Base-by-base conservation (phyloP, 768 basidiomycete genomes). In the Lepiota subincarnata region DNA sequence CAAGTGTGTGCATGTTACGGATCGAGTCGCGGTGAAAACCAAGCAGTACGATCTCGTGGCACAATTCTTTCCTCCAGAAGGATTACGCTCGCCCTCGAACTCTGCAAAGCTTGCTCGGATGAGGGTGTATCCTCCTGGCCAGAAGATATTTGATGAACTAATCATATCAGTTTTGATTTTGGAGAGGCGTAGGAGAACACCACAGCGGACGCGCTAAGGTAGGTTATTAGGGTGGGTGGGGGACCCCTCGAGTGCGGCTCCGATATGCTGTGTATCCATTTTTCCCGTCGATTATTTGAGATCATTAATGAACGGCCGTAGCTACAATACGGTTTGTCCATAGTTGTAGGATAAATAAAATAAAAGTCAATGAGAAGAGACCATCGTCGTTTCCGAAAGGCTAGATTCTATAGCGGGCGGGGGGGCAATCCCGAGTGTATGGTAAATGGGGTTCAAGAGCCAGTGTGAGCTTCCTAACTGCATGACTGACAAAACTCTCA, bases 401-500 rank as follows among this genome's bases (percentile, higher is more conserved):
- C 8, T 50, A 18, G 28, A 3, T n/a, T 42, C 39, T 16, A 28
- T 14, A 12, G n/a, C 12, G 14, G 53, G 24, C 10, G 31, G 31
- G n/a, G n/a, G 37, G 19, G 7, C 20, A 10, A 18, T 54, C 45
- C 38, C 13, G 37, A 48, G 53, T 12, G 16, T 26, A 39, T 11
- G 45, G 26, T 2, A 20, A 11, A 40, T 41, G 20, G 4, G 18
- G 28, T 36, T 40, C 45, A 18, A 54, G 19, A 4, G 26, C 45
- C 38, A 41, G 45, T 16, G 38, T 31, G 6, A 54, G 13, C 60
- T 81, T 85, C 55, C 80, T 72, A 44, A 72, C 75, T 19, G 89
- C 67, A 72, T 90, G 87, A 55, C 80, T 80, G 18, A 74, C 75
- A 57, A 92, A 86, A 37, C 84, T 81, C 61, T 89, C 86, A 42